Conservation (phyloP, 257 asterid genomes). For the Salvia miltiorrhiza region DNA sequence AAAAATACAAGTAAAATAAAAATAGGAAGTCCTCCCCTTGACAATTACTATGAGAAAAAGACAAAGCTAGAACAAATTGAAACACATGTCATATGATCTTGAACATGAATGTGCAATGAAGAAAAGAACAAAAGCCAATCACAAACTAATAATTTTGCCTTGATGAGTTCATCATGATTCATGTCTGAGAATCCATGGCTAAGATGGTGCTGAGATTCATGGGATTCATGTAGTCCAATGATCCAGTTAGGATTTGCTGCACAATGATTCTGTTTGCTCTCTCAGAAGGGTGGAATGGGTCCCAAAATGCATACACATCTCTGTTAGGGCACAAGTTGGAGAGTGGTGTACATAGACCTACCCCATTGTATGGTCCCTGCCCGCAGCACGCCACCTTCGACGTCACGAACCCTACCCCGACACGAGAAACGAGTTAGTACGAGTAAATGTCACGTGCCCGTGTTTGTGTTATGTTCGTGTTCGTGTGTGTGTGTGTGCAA, state of each 20-base stretch:
- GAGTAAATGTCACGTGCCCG: background rate
- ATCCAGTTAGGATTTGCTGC: constrained; percentile 44
- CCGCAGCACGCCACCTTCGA: constrained; percentile 69
- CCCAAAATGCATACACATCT: constrained; percentile 63
- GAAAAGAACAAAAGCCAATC: background rate
- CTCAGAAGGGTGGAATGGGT: constrained; percentile 66
- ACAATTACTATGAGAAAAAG: constrained; percentile 6
- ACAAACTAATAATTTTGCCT: background rate
- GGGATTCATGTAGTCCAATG: constrained; percentile 52
- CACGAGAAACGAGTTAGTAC: background rate
- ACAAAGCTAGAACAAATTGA: background rate
- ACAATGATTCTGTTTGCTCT: constrained; percentile 54
- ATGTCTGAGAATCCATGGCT: constrained; percentile 45
- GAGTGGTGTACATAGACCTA: constrained; percentile 46
- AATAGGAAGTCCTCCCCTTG: background rate
- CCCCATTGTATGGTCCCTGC: constrained; percentile 60
- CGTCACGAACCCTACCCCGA: constrained; percentile 47
- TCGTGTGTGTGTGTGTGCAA: background rate
- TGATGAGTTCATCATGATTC: background rate
- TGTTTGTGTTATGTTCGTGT: no score
- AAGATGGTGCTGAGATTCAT: constrained; percentile 69
- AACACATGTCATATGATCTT: background rate
- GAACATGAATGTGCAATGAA: constrained; percentile 14
- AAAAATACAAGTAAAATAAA: background rate
- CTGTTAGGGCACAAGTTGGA: constrained; percentile 65